Conservation (phyloP, 208 protist species). For the Tetramitus jugosus region DNA sequence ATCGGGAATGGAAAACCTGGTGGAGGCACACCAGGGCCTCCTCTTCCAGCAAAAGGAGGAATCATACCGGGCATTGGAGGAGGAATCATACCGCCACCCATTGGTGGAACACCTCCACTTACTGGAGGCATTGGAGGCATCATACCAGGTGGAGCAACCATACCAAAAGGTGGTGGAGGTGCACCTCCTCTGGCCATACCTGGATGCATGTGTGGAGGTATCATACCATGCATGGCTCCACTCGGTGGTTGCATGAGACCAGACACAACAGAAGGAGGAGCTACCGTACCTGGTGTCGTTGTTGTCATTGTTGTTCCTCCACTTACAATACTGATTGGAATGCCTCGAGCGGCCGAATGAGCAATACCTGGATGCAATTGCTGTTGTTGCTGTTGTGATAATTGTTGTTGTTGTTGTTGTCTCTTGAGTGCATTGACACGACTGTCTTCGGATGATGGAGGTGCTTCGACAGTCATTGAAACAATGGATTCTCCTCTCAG, state of each 20-base stretch:
- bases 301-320: neutral
- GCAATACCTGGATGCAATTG: neutral
- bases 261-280: neutral
- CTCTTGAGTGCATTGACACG: neutral
- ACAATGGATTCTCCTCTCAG: conserved; percentile 70
- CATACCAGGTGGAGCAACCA: neutral
- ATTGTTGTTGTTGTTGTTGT: conserved; percentile 7
- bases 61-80: too few relatives aligned
- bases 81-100: too few relatives aligned
- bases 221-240: neutral
- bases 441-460: conserved; percentile 50
- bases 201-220: neutral
- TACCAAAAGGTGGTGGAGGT: neutral
- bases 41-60: too few relatives aligned
- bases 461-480: conserved; percentile 62
- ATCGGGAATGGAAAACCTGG: too few relatives aligned
- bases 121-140: neutral
- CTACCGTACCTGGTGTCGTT: neutral
- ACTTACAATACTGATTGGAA: conserved; percentile 16
- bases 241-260: neutral
- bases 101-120: neutral
- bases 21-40: too few relatives aligned
- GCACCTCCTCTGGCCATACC: neutral
- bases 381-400: neutral
- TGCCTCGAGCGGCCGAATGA: neutral